These are phyloP conservation scores for Cryoendolithus antarcticus DNA, from an alignment of 2,329 filamentous ascomycete genomes.

Conservation along the genomic window DNA sequence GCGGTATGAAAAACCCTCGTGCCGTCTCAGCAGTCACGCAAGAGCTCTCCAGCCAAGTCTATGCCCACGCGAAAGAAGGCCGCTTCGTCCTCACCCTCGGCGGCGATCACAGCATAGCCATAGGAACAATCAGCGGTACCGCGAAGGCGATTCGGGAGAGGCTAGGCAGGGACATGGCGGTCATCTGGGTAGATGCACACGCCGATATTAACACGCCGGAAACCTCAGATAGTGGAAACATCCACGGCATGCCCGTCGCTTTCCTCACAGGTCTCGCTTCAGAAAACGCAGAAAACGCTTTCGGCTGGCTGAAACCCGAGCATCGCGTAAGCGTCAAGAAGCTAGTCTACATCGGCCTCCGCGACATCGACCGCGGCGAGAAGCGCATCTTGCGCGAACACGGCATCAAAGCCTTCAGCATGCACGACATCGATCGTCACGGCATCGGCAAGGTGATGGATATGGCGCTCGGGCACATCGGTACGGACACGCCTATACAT, in stretches of 20 bases:
- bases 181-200: slow-evolving; percentile 98
- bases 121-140: slow-evolving; percentile 80
- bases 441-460: slow-evolving; percentile 95
- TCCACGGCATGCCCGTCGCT: slow-evolving; percentile 94
- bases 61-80: slow-evolving; percentile 70
- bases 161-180: slow-evolving; percentile 69
- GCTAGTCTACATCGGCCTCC: slow-evolving; percentile 89
- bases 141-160: slow-evolving; percentile 78
- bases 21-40: slow-evolving; percentile 76
- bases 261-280: slow-evolving; percentile 78
- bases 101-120: slow-evolving; percentile 92
- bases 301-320: slow-evolving; percentile 77
- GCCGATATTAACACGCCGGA: slow-evolving; percentile 96
- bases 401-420: slow-evolving; percentile 89
- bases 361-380: slow-evolving; percentile 87
- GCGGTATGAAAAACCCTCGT: slow-evolving; percentile 87
- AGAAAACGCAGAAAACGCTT: slow-evolving; percentile 57
- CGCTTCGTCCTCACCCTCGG: slow-evolving; percentile 86
- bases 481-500: slow-evolving; percentile 88
- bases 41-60: slow-evolving; percentile 70
- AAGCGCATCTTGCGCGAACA: slow-evolving; percentile 83
- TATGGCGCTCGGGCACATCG: slow-evolving; percentile 95
- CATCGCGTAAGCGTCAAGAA: slow-evolving; percentile 62
- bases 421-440: slow-evolving; percentile 93
- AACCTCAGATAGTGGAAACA: slow-evolving; percentile 77